Conservation (phyloP, 306 rosid genomes). For the Lathyrus aphaca region DNA sequence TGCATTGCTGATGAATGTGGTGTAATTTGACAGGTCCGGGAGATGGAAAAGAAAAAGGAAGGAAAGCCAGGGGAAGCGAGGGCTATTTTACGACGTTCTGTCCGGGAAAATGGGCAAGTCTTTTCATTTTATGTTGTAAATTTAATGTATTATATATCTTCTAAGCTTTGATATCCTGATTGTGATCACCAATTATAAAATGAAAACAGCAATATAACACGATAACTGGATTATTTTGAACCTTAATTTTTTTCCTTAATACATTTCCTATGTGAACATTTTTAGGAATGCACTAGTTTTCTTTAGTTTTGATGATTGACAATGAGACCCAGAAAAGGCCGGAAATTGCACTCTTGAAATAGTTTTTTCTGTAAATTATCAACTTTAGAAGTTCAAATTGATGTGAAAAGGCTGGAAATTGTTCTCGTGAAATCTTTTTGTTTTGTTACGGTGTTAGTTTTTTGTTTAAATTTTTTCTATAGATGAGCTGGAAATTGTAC, state of each 20-base stretch:
- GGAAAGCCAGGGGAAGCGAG: slow-evolving; percentile 98
- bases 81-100: slow-evolving; percentile 88
- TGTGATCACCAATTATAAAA: neutral
- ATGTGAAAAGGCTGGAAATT: neutral
- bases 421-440: neutral
- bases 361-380: neutral
- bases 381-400: neutral
- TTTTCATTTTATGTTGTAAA: neutral
- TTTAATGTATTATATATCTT: slow-evolving; percentile 11
- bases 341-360: neutral
- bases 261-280: neutral
- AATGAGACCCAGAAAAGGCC: neutral
- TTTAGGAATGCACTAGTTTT: neutral
- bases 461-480: neutral
- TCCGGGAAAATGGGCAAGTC: slow-evolving; percentile 81
- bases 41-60: slow-evolving; percentile 98
- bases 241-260: slow-evolving; percentile 7
- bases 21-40: slow-evolving; percentile 65
- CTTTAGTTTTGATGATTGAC: neutral
- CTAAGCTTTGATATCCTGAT: neutral
- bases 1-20: slow-evolving; percentile 29
- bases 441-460: neutral
- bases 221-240: slow-evolving; percentile 9
- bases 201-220: neutral
- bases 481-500: neutral